Conservation (phyloP, 148 eudicot species). For the Agrostemma githago region DNA sequence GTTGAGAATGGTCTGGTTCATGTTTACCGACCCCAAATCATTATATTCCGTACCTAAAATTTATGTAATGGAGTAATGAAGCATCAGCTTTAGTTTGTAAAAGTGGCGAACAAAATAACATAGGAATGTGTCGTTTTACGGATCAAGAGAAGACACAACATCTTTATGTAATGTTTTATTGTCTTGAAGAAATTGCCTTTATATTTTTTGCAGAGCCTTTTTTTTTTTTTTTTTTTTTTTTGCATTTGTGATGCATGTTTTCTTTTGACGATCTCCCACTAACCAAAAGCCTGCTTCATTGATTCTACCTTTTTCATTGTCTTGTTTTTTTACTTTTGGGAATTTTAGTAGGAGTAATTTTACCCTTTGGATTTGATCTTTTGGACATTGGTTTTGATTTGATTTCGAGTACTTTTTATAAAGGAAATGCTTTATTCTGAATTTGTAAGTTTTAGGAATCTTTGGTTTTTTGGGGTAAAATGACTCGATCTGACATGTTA, state of each 20-base stretch:
- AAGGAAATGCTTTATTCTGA: background rate
- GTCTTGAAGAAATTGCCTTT: slow-evolving; percentile 13
- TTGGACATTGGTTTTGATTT: too few species aligned
- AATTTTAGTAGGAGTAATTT: too few species aligned
- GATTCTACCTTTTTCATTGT: slow-evolving; percentile 2
- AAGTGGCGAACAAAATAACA: slow-evolving; percentile 29
- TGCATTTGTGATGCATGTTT: slow-evolving; percentile 12
- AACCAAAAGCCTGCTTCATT: slow-evolving; percentile 13
- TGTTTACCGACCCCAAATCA: background rate
- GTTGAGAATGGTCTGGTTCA: too few species aligned
- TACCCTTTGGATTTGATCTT: background rate
- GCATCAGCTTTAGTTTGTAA: slow-evolving; percentile 5
- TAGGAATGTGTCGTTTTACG: slow-evolving; percentile 25
- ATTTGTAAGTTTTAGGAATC: background rate
- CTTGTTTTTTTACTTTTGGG: background rate
- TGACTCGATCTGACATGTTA: background rate
- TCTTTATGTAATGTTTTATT: slow-evolving; percentile 28
- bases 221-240: background rate
- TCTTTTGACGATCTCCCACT: slow-evolving; percentile 22
- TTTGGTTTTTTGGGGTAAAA: background rate
- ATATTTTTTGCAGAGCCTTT: too few species aligned
- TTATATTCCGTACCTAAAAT: background rate
- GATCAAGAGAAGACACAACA: slow-evolving; percentile 32
- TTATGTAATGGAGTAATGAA: background rate
- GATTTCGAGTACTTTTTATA: background rate